A percentile compares a stretch with the other conserved stretches of the same genome.
phyloP scores from a whole-genome alignment of 768 basidiomycete species.

The Serendipita sp. region DNA sequence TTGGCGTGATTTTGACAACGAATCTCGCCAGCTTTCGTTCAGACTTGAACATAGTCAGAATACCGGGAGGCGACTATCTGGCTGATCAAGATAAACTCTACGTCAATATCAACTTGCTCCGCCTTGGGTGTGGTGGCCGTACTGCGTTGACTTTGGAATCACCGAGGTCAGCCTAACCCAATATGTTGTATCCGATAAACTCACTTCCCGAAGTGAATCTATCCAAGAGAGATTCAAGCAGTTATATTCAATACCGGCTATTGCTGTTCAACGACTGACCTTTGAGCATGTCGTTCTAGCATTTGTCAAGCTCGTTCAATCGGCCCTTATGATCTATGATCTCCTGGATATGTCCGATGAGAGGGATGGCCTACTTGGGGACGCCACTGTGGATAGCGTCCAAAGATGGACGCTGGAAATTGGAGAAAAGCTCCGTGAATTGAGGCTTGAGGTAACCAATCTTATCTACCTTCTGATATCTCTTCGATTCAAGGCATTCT shows the following conservation, averaged over 20 bases:
- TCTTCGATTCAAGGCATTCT: neutral
- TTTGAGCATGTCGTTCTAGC: slow-evolving; percentile 59
- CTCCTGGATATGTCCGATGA: slow-evolving; percentile 30
- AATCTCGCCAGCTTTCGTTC: slow-evolving; percentile 79
- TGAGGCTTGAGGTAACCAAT: slow-evolving; percentile 40
- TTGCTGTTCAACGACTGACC: slow-evolving; percentile 19
- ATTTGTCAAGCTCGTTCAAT: slow-evolving; percentile 59
- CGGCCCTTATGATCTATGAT: slow-evolving; percentile 54
- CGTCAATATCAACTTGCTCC: slow-evolving; percentile 64
- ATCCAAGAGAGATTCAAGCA: slow-evolving; percentile 69
- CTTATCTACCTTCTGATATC: neutral
- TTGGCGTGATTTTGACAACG: slow-evolving; percentile 63
- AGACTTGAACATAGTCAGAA: slow-evolving; percentile 69
- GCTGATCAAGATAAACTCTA: slow-evolving; percentile 51
- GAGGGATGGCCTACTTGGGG: slow-evolving; percentile 57
- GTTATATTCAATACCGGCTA: slow-evolving; percentile 45
- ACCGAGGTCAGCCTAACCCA: slow-evolving; percentile 34
- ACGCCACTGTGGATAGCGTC: slow-evolving; percentile 57
- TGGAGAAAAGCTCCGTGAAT: slow-evolving; percentile 28
- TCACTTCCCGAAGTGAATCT: slow-evolving; percentile 35
- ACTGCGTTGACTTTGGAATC: slow-evolving; percentile 63
- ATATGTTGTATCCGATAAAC: slow-evolving; percentile 1
- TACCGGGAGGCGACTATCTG: slow-evolving; percentile 55
- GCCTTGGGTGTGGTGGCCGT: slow-evolving; percentile 75
- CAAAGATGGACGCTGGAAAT: slow-evolving; percentile 50